Conservation (phyloP, 1,284 basidiomycete species). For the Coniferiporia weirii region DNA sequence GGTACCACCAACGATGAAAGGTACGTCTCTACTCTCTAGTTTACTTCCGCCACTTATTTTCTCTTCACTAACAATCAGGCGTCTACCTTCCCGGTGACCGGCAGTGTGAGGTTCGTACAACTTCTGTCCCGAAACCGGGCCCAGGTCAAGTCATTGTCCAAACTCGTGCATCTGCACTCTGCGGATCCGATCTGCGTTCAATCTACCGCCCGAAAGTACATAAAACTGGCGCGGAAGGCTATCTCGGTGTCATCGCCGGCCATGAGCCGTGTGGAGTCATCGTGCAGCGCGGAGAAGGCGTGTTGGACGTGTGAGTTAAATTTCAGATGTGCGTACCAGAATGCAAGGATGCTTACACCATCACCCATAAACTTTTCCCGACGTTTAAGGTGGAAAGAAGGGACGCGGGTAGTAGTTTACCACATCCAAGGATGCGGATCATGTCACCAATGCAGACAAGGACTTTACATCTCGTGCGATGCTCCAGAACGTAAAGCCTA, state of each 20-base stretch:
- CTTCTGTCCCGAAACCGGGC: conserved; percentile 9
- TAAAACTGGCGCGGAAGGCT: conserved; percentile 17
- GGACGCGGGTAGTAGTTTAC: conserved; percentile 17
- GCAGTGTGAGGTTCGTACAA: conserved; percentile 6
- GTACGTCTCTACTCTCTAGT: not conserved
- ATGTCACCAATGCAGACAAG: conserved; percentile 15
- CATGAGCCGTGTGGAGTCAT: conserved; percentile 20
- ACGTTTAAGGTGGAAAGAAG: conserved; percentile 17
- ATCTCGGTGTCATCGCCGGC: conserved; percentile 17
- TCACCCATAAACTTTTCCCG: not conserved
- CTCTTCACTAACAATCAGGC: not conserved
- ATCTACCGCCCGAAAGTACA: conserved; percentile 18
- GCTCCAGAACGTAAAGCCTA: conserved; percentile 14
- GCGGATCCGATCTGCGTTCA: conserved; percentile 17
- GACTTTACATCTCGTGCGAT: conserved; percentile 17
- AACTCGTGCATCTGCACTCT: conserved; percentile 17
- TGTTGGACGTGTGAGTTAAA: conserved; percentile 15
- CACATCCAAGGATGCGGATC: conserved; percentile 20
- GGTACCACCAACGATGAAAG: not conserved
- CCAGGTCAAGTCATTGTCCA: conserved; percentile 16
- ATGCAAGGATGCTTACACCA: not conserved
- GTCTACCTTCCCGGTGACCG: conserved; percentile 17
- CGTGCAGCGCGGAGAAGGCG: conserved; percentile 16
- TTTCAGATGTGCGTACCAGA: not conserved
- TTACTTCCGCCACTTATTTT: not conserved